These are phyloP conservation scores for Chiua virens DNA, from an alignment of 768 basidiomycete genomes.

Conservation along the genomic window DNA sequence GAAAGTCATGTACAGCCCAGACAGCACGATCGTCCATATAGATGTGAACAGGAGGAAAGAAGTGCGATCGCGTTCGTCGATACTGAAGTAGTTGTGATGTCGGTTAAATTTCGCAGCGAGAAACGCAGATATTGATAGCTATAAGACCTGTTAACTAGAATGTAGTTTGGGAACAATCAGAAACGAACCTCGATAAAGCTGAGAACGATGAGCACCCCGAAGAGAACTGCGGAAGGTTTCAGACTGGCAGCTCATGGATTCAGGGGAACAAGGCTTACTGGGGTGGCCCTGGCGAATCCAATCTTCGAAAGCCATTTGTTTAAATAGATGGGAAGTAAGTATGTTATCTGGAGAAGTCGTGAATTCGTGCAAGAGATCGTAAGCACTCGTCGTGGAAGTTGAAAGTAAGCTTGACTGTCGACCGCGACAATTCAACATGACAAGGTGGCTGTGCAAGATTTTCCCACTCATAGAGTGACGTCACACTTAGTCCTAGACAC, in stretches of 20 bases:
- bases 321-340: slow-evolving; percentile 8
- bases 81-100: slow-evolving; percentile 50
- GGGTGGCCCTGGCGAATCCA: slow-evolving; percentile 55
- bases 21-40: slow-evolving; percentile 65
- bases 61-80: slow-evolving; percentile 57
- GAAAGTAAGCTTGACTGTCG: slow-evolving; percentile 5
- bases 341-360: slow-evolving; percentile 24
- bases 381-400: not conserved
- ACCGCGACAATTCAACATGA: slow-evolving; percentile 23
- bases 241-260: not conserved
- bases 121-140: slow-evolving; percentile 76
- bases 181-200: slow-evolving; percentile 60
- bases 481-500: slow-evolving; percentile 2
- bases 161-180: not conserved
- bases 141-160: not conserved
- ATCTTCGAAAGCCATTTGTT: slow-evolving; percentile 37
- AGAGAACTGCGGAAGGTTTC: slow-evolving; percentile 46
- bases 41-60: slow-evolving; percentile 71
- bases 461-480: slow-evolving; percentile 31
- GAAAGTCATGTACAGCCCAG: slow-evolving; percentile 49
- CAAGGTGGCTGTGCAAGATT: slow-evolving; percentile 20
- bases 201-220: slow-evolving; percentile 52
- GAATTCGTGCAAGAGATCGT: slow-evolving; percentile 27
- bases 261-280: slow-evolving; percentile 36
- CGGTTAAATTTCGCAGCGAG: slow-evolving; percentile 60